Base-by-base conservation (phyloP, 2,329 filamentous ascomycete species). In the Colletotrichum sojae region DNA sequence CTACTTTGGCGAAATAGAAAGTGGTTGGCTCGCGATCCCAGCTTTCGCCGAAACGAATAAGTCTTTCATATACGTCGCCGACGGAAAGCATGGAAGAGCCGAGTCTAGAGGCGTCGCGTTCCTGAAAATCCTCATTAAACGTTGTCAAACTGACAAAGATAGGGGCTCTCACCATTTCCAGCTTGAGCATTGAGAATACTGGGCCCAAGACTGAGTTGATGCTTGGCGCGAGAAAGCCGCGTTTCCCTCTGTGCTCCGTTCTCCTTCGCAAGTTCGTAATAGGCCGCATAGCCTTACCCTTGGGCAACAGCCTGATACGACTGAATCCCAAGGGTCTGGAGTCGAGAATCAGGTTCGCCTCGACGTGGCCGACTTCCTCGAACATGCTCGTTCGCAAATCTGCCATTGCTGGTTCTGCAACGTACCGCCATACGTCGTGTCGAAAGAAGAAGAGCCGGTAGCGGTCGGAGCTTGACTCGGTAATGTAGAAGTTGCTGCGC, bases 381-480 rank as follows among this genome's bases (percentile, higher is more conserved):
- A 98, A 94, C 88, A 97, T 94, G 9, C 82, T 86, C 2, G 82
- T 73, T 75, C 92, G 96, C 22, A 98, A 81, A 1, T 82, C 82
- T 1, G 84, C 79, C 76, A 98, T 83, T 0, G 91, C 89, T 6
- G 94, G 92, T 73, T 95, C 91, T 2, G 91, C 89, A 40, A 98
- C 80, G 48, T 86, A 86, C 58, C 88, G 89, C 96, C 96, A 99
- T 10, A 96, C 85, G 78, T 99, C 96, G 72, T 99, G 96, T 4
- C 95, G 92, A 77, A 98, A 98, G 81, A 94, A 99, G 79, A 97
- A 97, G 1, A 98, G 82, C 31, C 90, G 89, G 74, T 96, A 94
- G 16, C 92, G 90, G 76, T 97, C 90, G 1, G 85, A 84, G 71
- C 90, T 94, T 0, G 94, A 96, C 78, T 99, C 96, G 0, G 96